phyloP scores from a whole-genome alignment of 2,329 filamentous ascomycete species.

The Hypoxylon sp. region DNA sequence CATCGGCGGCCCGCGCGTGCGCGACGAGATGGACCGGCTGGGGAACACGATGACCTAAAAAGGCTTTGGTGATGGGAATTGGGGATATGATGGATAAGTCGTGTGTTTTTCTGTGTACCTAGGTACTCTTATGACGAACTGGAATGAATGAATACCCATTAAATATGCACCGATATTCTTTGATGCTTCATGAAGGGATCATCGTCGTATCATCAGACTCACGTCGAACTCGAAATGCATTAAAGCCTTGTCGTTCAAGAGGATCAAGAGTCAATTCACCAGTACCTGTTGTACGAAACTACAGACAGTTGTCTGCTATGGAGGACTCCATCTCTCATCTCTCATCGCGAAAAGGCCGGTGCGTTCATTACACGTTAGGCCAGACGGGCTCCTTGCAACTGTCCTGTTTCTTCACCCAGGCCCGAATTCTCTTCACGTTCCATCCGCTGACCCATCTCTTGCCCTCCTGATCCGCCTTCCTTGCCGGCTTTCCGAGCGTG shows the following conservation, averaged over 20 bases:
- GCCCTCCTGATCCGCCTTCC: constrained; percentile 41
- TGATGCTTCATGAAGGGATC: no score
- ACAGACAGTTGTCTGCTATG: no score
- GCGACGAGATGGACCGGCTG: constrained; percentile 31
- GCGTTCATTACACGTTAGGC: constrained; percentile 20
- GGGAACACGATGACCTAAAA: constrained; percentile 37
- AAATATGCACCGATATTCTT: no score
- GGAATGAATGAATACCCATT: no score
- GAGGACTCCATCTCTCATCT: no score
- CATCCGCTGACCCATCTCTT: constrained; percentile 52
- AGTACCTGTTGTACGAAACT: no score
- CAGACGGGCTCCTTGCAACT: constrained; percentile 44
- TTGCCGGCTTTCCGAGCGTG: constrained; percentile 50
- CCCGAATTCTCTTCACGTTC: constrained; percentile 51
- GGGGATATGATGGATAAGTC: no score
- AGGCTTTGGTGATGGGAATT: not conserved
- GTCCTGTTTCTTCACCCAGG: constrained; percentile 50
- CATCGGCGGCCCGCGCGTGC: constrained; percentile 34
- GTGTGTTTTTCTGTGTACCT: not conserved
- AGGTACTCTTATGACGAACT: not conserved
- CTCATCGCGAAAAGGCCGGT: not conserved
- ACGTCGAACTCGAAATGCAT: no score
- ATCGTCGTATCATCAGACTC: no score
- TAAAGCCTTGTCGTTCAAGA: no score
- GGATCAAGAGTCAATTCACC: no score